Percentiles rank a stretch among this genome's conserved stretches.
These are phyloP conservation scores for Xanthoceras sorbifolium DNA, from an alignment of 345 rosid genomes.

Conservation along the genomic window DNA sequence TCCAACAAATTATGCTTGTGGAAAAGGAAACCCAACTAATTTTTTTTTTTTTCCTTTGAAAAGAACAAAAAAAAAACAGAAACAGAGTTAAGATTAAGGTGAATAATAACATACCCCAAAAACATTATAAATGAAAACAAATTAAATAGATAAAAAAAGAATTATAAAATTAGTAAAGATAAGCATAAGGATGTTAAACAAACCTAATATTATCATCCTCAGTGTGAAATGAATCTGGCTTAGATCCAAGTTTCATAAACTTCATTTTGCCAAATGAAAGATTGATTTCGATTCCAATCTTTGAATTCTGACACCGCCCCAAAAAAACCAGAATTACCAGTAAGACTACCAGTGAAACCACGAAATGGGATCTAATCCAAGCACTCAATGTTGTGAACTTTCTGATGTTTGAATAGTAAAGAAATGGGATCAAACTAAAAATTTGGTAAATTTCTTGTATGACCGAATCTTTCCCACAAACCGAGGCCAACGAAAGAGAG, in stretches of 20 bases:
- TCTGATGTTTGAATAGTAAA: neutral
- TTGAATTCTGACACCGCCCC: constrained; percentile 2
- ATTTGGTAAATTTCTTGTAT: constrained; percentile 28
- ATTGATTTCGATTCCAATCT: constrained; percentile 15
- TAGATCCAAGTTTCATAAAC: constrained; percentile 93
- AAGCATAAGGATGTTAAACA: constrained; percentile 29
- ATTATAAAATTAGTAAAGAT: neutral
- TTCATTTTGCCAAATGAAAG: constrained; percentile 50
- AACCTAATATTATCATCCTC: constrained; percentile 63
- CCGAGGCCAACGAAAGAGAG: constrained; percentile 26
- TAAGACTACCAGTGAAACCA: neutral
- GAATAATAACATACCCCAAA: neutral
- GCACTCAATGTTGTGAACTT: constrained; percentile 10
- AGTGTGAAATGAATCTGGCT: constrained; percentile 79
- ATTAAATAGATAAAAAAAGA: neutral
- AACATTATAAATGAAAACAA: neutral
- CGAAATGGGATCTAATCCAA: constrained; percentile 12
- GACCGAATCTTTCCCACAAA: constrained; percentile 41
- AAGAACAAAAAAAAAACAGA: neutral
- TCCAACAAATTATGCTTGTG: neutral
- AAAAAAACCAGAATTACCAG: constrained; percentile 16
- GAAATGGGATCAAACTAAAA: constrained; percentile 28
- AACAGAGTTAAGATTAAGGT: neutral
- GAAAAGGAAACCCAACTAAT: constrained; percentile 6
- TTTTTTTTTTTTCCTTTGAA: neutral